These are phyloP conservation scores for Solanum habrochaites DNA, from an alignment of 257 asterid species.

Conservation along the genomic window DNA sequence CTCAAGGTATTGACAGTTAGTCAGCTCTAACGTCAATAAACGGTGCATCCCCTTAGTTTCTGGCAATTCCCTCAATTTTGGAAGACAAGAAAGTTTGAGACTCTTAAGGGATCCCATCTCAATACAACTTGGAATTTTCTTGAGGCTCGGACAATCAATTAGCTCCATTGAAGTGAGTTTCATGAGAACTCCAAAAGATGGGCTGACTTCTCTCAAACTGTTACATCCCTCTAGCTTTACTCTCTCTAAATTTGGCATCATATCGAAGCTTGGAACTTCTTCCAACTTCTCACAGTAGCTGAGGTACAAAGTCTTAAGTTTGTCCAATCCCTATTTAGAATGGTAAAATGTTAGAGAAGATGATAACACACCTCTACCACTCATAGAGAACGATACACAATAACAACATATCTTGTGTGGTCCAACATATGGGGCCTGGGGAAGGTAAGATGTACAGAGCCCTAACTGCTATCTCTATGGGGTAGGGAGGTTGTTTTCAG, in stretches of 20 bases:
- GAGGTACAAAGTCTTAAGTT: background rate
- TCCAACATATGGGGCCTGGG: background rate
- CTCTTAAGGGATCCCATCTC: background rate
- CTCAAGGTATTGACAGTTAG: background rate
- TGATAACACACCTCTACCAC: background rate
- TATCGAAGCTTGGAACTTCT: background rate
- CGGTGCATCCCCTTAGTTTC: background rate
- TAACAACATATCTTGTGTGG: background rate
- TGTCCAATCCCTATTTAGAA: background rate
- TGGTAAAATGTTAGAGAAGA: background rate
- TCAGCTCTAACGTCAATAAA: background rate
- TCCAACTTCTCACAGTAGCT: background rate
- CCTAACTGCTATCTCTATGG: background rate
- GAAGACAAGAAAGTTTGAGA: background rate
- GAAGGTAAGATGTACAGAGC: background rate
- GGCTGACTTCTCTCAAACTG: background rate
- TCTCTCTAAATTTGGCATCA: conserved; percentile 2
- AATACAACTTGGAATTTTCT: background rate
- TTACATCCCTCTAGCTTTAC: background rate
- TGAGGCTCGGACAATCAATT: background rate
- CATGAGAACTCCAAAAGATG: background rate
- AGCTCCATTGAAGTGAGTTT: background rate
- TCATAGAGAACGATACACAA: background rate
- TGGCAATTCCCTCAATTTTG: background rate
- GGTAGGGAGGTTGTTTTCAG: background rate